Base-by-base conservation (phyloP, 441 rosid genomes). In the Kokia cookei region DNA sequence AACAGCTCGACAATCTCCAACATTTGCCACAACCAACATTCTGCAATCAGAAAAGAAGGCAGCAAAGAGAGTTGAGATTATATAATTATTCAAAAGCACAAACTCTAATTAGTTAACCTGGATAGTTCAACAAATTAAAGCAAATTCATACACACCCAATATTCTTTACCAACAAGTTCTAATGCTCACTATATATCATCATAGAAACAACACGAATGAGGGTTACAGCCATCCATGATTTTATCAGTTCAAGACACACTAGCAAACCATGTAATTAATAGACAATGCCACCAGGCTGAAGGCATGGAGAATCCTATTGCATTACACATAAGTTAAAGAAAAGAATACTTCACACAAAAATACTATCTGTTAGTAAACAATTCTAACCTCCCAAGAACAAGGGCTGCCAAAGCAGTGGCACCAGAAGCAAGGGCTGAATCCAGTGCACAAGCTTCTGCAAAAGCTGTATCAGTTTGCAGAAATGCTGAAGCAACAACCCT, bases 1-100 rank as follows among this genome's bases (percentile, higher is more conserved):
- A 51, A 94, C 98, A 35, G 97, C 98, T 68, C 98, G 84, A 76
- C 97, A 94, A 75, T 90, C 98, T 78, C 98, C 98, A 12, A 90
- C 97, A 59, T 94, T 94, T 76, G 97, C 98, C 81, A 90, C 98
- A 65, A 92, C 78, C 86, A 94, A 67, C 27, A 54, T 84, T 84
- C 97, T 94, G 85, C 61, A 37, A 78, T 63, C 76, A 64, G 68
- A 55, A 22, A 57, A 9, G 19, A 69, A 69, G 63, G 10, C 29
- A 54, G 13, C 17, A 54, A 42, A 6, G 7, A 32, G 26, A 32
- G n/a, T 15, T 68, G 59, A 50, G 27, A 51, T 27, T 26, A 12
- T 4, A 27, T 50, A 15, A 67, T 67, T 37, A 22, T 26, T 32
- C 5, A 40, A 35, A 64, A 64, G 68, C 53, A 43, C 2, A 6